These are phyloP conservation scores for Cryptosporidium bovis DNA, from an alignment of 169 alveolate genomes.

Conservation along the genomic window DNA sequence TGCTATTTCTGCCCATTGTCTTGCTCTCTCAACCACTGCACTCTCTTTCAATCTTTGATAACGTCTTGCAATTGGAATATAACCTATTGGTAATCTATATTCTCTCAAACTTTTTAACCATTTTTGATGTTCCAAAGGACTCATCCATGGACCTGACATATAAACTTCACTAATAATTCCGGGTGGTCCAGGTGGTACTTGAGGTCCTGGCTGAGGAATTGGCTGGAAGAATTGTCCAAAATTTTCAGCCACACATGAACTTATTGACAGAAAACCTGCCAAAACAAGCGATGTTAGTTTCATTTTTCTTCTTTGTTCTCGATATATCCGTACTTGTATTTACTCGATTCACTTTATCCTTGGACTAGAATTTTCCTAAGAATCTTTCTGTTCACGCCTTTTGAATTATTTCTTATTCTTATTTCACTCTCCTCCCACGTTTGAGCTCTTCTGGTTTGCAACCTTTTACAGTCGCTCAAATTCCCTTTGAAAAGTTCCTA, in stretches of 20 bases:
- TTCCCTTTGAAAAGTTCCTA: conserved; percentile 13
- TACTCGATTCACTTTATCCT: background rate
- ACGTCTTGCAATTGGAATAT: conserved; percentile 58
- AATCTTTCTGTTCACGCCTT: conserved; percentile 7
- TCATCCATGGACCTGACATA: conserved; percentile 59
- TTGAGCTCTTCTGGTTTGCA: conserved; percentile 8
- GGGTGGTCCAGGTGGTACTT: background rate
- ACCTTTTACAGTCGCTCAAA: conserved; percentile 7
- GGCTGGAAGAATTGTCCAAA: conserved; percentile 31
- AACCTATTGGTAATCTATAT: conserved; percentile 49
- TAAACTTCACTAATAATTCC: conserved; percentile 7
- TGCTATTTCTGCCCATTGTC: conserved; percentile 72
- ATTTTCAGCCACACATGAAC: conserved; percentile 27
- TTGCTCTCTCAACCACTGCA: conserved; percentile 55
- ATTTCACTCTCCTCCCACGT: background rate
- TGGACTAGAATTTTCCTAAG: conserved; percentile 14
- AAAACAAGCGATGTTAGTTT: conserved; percentile 11
- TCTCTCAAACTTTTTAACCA: conserved; percentile 59
- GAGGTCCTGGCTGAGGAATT: background rate
- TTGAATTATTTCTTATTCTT: background rate
- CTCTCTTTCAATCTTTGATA: conserved; percentile 58
- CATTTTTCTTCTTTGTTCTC: background rate
- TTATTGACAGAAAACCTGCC: conserved; percentile 13
- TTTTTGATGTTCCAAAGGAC: conserved; percentile 41
- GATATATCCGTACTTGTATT: too few relatives aligned